Evolutionary conservation across 2,329 filamentous ascomycete species (phyloP), one percentile per base, ranked within the genome.

Genomic region (Chrysosporium keratinophilum): DNA sequence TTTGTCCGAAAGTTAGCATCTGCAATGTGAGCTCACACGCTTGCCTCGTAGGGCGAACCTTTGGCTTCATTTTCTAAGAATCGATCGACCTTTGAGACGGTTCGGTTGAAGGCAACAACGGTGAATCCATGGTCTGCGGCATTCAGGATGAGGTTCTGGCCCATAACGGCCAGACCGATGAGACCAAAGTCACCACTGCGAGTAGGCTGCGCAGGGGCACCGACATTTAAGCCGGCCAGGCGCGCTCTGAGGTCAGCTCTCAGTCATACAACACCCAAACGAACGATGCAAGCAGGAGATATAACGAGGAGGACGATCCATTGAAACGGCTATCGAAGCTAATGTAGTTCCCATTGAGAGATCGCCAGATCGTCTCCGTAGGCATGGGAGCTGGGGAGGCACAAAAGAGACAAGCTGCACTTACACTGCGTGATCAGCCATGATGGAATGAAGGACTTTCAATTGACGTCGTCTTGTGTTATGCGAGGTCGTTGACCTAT

Each of bases 71-170:
- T 91, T 62, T 79, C 84, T 64, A 95, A 77, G 82, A 95, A 95
- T 65, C 80, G 80, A 79, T 97, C 90, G 74, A 98, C 93, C 84
- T 98, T 98, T 76, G 88, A 83, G 65, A 96, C 88, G 65, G 93
- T 98, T 75, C 93, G 87, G 85, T 98, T 98, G 84, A 87, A 98
- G 65, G 91, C 93, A 75, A 91, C 87, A 69, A 98, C 88, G 71
- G 88, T 97, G 83, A 94, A 97, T 69, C 90, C 86, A 67, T 91
- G 83, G 73, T 93, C 87, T 66, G 87, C 87, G 77, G 85, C 87
- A 75, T 93, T 93, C 69, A 93, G 75, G 73, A 93, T 90, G 75
- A 93, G 77, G 78, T 91, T 93, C 79, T 90, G 85, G 72, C 76
- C 76, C 85, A 93, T 93, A 75, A 93, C 87, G 77, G 87, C 87